Evolutionary conservation across 306 rosid genomes (phyloP), one percentile per base, ranked within the genome.

Genomic region (apple (Malus domestica)): DNA sequence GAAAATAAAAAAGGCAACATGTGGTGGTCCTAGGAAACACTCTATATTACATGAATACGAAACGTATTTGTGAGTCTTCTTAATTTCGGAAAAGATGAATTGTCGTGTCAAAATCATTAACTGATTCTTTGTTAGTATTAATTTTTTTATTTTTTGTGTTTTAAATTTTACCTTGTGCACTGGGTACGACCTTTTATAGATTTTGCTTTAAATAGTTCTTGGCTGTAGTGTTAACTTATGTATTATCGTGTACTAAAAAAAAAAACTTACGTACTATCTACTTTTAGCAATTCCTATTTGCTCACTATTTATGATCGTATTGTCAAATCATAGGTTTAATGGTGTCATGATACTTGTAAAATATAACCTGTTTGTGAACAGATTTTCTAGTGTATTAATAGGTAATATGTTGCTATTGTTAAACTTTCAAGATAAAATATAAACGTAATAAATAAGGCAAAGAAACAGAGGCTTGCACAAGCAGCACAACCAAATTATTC

Each of bases 21-120:
- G 75, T 67, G 80, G 13, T 63, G 1, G 78, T 65, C 32, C 57
- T 40, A 44, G 70, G 80, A 78, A 74, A 79, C 80, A 78, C 80
- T 52, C 77, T 10, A 65, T 55, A 78, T 78, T 68, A 78, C 80
- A 32, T 22, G 78, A 64, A 25, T 54, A 66, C 76, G 0, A 2
- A 51, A 51, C 15, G 55, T 51, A 3, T 51, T 51, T 51, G 2
- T 1, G 2, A 35, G 9, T 7, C 1, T 7, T 35, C 0, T 6
- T 0, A 35, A 5, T 1, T 0, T 35, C 0, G 1, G 2, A 35
- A 35, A 6, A 6, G 4, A 6, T 35, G 1, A 6, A 35, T 1
- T 35, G 0, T 35, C 2, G 40, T 35, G 0, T 0, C 0, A 35
- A 35, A 6, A 35, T 35, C 8, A 35, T 0, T 6, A 35, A 6